Evolutionary conservation across 345 rosid genomes (phyloP).

Genomic region (Syzygium oleosum): DNA sequence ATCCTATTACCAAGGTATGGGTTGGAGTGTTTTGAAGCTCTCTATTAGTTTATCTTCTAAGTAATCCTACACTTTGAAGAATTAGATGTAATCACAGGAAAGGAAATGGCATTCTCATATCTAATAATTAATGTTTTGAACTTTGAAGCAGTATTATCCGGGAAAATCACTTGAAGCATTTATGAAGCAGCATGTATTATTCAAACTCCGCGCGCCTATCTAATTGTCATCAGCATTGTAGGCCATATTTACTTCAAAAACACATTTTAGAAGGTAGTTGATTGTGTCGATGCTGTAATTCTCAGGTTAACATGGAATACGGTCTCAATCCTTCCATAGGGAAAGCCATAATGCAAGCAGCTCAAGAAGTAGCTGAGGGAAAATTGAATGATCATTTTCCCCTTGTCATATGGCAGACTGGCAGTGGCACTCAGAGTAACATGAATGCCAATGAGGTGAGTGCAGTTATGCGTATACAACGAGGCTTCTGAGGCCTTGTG

Average conservation of each 20-base stretch:
- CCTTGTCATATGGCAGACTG: conserved; percentile 97
- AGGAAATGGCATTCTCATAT: not conserved
- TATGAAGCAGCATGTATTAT: not conserved
- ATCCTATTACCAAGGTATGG: not conserved
- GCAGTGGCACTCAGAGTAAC: conserved; percentile 99
- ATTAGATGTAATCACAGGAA: not conserved
- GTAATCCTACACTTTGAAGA: not conserved
- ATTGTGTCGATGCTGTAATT: not conserved
- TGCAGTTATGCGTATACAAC: not conserved
- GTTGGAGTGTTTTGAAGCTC: not conserved
- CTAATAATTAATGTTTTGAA: not conserved
- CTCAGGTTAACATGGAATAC: conserved; percentile 83
- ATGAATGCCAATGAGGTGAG: conserved; percentile 98
- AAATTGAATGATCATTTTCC: conserved; percentile 84
- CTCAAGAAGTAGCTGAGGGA: conserved; percentile 92
- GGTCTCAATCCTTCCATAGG: conserved; percentile 85
- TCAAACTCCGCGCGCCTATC: not conserved
- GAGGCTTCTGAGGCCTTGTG: not conserved
- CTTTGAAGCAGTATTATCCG: not conserved
- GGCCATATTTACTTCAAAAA: not conserved
- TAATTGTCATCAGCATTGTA: not conserved
- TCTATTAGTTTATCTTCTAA: not conserved
- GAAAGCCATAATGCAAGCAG: conserved; percentile 87
- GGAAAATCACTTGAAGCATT: not conserved
- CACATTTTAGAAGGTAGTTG: not conserved